Evolutionary conservation across 306 rosid genomes (phyloP).

Genomic region (Albizia julibrissin): DNA sequence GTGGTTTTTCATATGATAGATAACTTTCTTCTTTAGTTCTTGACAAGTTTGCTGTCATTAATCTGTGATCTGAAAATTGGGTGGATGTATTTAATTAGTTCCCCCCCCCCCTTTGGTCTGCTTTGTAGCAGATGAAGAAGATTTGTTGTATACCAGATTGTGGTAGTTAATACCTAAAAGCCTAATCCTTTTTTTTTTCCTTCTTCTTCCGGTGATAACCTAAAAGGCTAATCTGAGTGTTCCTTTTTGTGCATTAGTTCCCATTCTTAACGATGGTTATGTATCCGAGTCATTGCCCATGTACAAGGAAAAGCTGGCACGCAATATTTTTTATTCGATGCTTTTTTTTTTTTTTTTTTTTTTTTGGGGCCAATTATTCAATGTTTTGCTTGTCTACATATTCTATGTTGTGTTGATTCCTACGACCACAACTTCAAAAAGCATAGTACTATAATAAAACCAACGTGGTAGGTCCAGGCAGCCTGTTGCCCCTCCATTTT

Average conservation of each 20-base stretch:
- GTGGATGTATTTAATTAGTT: constrained; percentile 25
- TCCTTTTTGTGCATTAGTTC: constrained; percentile 12
- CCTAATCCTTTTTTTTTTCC: no score
- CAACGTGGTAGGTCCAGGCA: neutral
- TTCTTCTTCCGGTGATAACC: no score
- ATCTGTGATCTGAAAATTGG: constrained; percentile 32
- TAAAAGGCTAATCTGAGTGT: constrained; percentile 19
- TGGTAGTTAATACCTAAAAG: neutral
- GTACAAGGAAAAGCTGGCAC: neutral
- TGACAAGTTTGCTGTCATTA: constrained; percentile 17
- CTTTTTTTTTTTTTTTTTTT: no score
- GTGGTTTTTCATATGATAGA: constrained; percentile 92
- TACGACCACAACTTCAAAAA: neutral
- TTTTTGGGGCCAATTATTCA: no score
- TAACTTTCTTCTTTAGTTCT: constrained; percentile 62
- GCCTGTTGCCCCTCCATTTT: neutral
- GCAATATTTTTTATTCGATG: neutral
- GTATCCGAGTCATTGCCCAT: neutral
- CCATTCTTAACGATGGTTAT: neutral
- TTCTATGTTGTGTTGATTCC: neutral
- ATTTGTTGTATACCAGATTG: constrained; percentile 35
- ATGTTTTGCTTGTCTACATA: neutral
- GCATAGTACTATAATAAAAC: neutral
- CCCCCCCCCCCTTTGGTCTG: constrained; percentile 26
- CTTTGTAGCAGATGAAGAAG: constrained; percentile 27